Evolutionary conservation across 352 stramenopile genomes (phyloP).

Genomic region (Pythium vanterpoolii): DNA sequence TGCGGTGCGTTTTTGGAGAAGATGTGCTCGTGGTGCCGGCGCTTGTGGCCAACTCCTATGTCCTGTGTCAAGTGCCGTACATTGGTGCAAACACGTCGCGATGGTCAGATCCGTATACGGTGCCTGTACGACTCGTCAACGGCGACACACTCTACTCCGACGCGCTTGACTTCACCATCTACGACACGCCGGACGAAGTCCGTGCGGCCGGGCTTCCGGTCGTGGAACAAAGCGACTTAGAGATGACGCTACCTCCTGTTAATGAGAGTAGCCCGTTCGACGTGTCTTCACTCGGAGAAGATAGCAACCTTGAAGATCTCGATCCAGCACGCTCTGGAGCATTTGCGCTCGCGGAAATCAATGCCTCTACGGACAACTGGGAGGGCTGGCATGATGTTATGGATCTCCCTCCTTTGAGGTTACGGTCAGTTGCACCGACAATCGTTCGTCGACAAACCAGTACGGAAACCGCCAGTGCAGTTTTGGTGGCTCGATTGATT

Average conservation of each 20-base stretch:
- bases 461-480: neutral
- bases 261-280: neutral
- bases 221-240: neutral
- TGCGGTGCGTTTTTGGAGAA: conserved; percentile 8
- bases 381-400: neutral
- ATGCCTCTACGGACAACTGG: neutral
- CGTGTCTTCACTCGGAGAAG: neutral
- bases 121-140: neutral
- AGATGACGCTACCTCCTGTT: neutral
- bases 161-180: neutral
- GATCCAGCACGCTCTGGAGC: too few relatives aligned
- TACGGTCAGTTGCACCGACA: conserved; percentile 7
- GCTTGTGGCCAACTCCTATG: neutral
- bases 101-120: neutral
- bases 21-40: conserved; percentile 1
- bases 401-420: conserved; percentile 7
- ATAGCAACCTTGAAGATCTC: neutral
- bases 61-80: neutral
- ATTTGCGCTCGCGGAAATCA: neutral
- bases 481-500: neutral
- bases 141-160: conserved; percentile 2
- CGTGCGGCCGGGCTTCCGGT: neutral
- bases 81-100: neutral
- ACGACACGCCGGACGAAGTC: neutral
- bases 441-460: conserved; percentile 6